Evolutionary conservation across 768 basidiomycete species (phyloP).

Genomic region (Trametes meyenii): DNA sequence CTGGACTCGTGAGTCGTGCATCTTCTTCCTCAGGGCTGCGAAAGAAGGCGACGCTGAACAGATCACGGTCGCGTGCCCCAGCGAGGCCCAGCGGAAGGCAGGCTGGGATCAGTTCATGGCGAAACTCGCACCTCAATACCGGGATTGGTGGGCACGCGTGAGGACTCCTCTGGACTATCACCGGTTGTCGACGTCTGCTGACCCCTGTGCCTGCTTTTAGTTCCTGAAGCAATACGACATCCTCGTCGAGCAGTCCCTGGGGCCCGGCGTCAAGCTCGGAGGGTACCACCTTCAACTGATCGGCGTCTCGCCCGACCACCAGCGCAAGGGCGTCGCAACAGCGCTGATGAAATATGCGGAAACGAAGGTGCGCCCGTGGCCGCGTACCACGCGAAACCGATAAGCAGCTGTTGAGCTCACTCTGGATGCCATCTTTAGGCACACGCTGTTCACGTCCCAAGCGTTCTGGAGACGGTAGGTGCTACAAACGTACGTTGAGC

Average conservation of each 20-base stretch:
- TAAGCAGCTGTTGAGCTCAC: background rate
- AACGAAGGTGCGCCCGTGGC: constrained; percentile 6
- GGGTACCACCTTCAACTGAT: constrained; percentile 21
- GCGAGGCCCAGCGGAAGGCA: constrained; percentile 18
- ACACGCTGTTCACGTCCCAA: background rate
- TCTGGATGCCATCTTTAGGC: background rate
- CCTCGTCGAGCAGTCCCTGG: constrained; percentile 11
- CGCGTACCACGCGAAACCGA: background rate
- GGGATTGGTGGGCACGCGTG: constrained; percentile 11
- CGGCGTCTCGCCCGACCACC: constrained; percentile 12
- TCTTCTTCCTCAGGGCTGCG: too few relatives aligned
- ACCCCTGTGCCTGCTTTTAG: background rate
- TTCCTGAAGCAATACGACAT: constrained; percentile 8
- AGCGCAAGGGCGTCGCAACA: constrained; percentile 12
- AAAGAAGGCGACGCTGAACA: too few relatives aligned
- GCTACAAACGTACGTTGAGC: constrained; percentile 1
- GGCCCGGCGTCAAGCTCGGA: constrained; percentile 18
- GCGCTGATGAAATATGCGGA: constrained; percentile 17
- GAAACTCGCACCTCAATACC: background rate
- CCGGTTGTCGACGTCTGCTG: background rate
- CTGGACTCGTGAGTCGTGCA: constrained; percentile 2
- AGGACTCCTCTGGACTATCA: background rate
- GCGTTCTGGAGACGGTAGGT: background rate
- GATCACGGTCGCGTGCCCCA: background rate
- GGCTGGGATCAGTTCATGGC: constrained; percentile 21